Evolutionary conservation across 2,329 filamentous ascomycete species (phyloP), one percentile per base, ranked within the genome.

Genomic region (Xylariaceae sp.): DNA sequence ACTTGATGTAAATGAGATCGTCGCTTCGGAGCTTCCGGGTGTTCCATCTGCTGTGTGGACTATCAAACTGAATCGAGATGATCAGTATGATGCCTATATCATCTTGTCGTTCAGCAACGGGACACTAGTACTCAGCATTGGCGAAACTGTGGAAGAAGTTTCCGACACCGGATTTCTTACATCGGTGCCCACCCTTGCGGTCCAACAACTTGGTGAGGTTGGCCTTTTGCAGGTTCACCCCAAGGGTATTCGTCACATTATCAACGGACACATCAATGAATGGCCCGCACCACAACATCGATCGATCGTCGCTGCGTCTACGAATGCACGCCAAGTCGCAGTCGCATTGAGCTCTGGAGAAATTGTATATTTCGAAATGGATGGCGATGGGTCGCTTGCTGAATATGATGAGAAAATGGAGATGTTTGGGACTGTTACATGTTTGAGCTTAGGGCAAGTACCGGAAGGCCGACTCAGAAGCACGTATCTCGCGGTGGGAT

Each of bases 331-430:
- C 39, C 94, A 99, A 70, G 89, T 99, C 22, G 90, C 90, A 3
- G 86, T 97, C 44, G 94, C 94, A 1, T 76, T 99, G 22, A 97
- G 91, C 65, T 96, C 91, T 9, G 92, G 92, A 35, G 94, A 99
- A 68, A 92, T 99, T 55, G 89, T 96, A 39, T 99, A 97, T 66
- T 99, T 99, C 60, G 95, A 99, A 67, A 92, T 96, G 83, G 94
- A 96, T 62, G 80, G 83, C 0, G 92, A 97, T 68, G 91, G 91
- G 30, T 88, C 88, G 3, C 76, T 97, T 31, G 90, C 90, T 32
- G 92, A 97, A 71, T 96, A 96, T 58, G 88, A 97, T 57, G 91
- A 97, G 63, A 90, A 92, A 67, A 90, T 90, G 61, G 87, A 95
- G 62, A 94, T 99, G 87, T 90, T 88, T 46, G 92, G 90, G 41